These are phyloP conservation scores for Cyberlindnera nakhonratchasimensis DNA, from an alignment of 805 yeast genomes.

Conservation along the genomic window DNA sequence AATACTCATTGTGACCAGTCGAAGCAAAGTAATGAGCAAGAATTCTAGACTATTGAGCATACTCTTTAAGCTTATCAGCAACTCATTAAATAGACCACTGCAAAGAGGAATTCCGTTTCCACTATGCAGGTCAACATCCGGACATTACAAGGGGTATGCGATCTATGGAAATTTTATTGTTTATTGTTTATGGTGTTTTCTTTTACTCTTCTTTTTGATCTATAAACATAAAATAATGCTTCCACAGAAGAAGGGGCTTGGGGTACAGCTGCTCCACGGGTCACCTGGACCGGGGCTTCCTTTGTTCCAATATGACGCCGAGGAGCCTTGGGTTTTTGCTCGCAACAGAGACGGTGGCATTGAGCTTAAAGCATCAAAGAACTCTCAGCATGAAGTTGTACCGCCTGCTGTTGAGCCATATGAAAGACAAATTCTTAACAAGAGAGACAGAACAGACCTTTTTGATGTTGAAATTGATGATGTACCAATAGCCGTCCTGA, in stretches of 20 bases:
- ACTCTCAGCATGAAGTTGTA: conserved; percentile 1
- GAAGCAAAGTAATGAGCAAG: too few species aligned
- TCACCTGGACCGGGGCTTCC: conserved; percentile 33
- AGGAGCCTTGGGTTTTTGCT: conserved; percentile 28
- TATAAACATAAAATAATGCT: conserved; percentile 23
- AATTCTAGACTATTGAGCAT: too few species aligned
- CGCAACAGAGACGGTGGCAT: conserved; percentile 25
- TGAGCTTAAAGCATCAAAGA: conserved; percentile 13
- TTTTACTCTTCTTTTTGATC: neutral
- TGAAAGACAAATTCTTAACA: neutral
- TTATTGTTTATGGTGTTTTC: neutral
- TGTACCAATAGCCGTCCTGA: conserved; percentile 3
- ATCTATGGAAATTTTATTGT: too few species aligned
- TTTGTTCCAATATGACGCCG: conserved; percentile 15
- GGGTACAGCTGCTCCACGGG: conserved; percentile 43
- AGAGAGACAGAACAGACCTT: neutral
- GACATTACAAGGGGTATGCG: too few species aligned
- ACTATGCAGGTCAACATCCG: too few species aligned
- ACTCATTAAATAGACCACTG: too few species aligned
- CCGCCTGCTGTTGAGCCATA: conserved; percentile 2
- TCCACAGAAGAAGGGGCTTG: conserved; percentile 41
- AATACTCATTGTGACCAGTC: too few species aligned
- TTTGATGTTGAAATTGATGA: neutral
- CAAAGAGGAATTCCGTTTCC: too few species aligned
- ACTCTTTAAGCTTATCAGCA: too few species aligned